Conservation (phyloP, 164 flowering plant species). For the Protea cynaroides region DNA sequence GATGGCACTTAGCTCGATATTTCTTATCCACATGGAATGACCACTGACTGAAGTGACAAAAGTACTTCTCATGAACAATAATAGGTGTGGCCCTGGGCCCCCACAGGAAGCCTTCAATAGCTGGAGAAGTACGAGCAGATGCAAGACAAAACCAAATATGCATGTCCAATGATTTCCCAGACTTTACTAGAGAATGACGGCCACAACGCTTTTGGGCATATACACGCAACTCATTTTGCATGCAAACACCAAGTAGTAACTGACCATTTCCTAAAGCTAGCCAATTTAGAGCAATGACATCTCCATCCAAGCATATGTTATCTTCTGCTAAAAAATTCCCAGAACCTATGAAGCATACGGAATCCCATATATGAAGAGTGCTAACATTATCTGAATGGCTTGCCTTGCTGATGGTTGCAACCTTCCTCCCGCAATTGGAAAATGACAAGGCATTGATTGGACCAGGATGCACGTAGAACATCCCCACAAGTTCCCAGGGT, state of each 20-base stretch:
- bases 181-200: conserved; percentile 25
- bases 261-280: conserved; percentile 60
- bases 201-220: conserved; percentile 46
- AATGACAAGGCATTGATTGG: conserved; percentile 50
- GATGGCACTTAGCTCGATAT: conserved; percentile 10
- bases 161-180: conserved; percentile 21
- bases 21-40: conserved; percentile 27
- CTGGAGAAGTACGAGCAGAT: conserved; percentile 28
- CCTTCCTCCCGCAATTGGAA: conserved; percentile 59
- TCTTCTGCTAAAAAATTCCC: conserved; percentile 70
- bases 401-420: conserved; percentile 50
- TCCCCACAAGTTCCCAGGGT: conserved; percentile 80
- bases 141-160: conserved; percentile 74
- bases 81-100: conserved; percentile 58
- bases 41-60: conserved; percentile 57
- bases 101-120: conserved; percentile 56
- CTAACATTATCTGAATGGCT: conserved; percentile 20
- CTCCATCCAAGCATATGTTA: conserved; percentile 37
- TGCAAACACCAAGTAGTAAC: conserved; percentile 71
- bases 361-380: conserved; percentile 63
- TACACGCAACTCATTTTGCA: conserved; percentile 49
- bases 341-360: conserved; percentile 32
- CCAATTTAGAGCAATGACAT: conserved; percentile 60
- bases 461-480: conserved; percentile 41
- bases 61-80: conserved; percentile 51